Conservation (phyloP, 2,329 filamentous ascomycete species). For the Xylariaceae sp. region DNA sequence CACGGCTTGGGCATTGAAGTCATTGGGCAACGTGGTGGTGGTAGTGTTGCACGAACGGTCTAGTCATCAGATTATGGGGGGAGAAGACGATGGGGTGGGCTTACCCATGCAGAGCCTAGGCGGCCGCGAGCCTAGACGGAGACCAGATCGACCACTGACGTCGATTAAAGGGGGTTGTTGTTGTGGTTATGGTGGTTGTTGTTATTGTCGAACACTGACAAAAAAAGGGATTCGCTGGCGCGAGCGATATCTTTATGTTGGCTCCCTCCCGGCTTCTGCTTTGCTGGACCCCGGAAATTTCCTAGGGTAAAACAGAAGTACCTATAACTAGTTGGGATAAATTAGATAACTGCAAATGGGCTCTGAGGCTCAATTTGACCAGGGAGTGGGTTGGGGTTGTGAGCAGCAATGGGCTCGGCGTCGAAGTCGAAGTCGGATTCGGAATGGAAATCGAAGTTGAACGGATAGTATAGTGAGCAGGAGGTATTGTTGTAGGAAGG, state of each 20-base stretch:
- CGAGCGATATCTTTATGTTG: constrained; percentile 20
- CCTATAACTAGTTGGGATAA: not conserved
- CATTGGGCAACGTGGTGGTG: constrained; percentile 4
- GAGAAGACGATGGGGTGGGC: constrained; percentile 10
- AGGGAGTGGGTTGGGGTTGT: not conserved
- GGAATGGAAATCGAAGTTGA: constrained; percentile 16
- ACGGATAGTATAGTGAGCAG: not conserved
- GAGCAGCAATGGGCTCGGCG: constrained; percentile 17
- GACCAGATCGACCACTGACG: constrained; percentile 29
- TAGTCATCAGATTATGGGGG: constrained; percentile 20
- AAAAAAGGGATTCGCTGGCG: constrained; percentile 21
- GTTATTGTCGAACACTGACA: constrained; percentile 25
- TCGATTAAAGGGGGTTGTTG: constrained; percentile 19
- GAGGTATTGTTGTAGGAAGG: constrained; percentile 14
- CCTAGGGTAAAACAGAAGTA: not conserved
- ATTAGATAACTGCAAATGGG: not conserved
- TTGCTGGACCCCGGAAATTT: not conserved
- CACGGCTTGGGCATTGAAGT: constrained; percentile 2
- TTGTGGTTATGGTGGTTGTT: too few relatives aligned
- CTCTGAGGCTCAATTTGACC: too few relatives aligned
- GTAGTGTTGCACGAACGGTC: constrained; percentile 19
- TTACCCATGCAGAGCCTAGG: constrained; percentile 38
- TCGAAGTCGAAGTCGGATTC: constrained; percentile 14
- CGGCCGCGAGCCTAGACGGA: constrained; percentile 40
- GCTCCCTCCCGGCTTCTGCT: constrained; percentile 1